Percentiles rank a stretch among this genome's conserved stretches.
These are phyloP conservation scores for Olyra latifolia DNA, from an alignment of 176 grass and related monocot genomes.

Conservation along the genomic window DNA sequence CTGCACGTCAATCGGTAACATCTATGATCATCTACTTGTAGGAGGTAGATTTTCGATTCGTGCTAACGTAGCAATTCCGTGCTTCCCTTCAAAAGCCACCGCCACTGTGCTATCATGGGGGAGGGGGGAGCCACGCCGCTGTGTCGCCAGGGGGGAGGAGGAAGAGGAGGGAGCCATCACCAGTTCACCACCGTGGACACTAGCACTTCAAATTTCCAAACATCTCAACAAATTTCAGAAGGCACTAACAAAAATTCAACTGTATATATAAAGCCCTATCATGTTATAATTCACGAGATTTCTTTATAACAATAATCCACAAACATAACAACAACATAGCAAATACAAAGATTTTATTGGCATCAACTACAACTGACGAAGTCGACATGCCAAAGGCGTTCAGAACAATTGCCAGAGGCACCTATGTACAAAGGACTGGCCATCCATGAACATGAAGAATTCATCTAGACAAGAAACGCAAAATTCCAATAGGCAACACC, in stretches of 20 bases:
- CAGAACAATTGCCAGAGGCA: slow-evolving; percentile 13
- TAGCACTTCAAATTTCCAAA: no score
- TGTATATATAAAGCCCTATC: background rate
- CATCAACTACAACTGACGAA: slow-evolving; percentile 22
- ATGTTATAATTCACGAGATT: background rate
- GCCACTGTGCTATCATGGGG: no score
- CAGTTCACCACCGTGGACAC: no score
- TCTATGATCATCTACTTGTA: no score
- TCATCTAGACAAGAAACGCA: slow-evolving; percentile 40
- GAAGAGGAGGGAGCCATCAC: no score
- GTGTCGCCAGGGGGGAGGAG: no score
- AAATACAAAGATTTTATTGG: slow-evolving; percentile 41
- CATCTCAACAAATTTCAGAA: background rate
- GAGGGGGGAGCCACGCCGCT: no score
- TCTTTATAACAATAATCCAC: slow-evolving; percentile 18
- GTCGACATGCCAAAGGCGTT: slow-evolving; percentile 19
- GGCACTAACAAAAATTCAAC: background rate
- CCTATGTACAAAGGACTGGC: slow-evolving; percentile 37
- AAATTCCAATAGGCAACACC: slow-evolving; percentile 31
- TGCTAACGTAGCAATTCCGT: no score
- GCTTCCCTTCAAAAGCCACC: no score
- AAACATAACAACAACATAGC: background rate
- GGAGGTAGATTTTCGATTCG: no score
- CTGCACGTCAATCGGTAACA: no score
- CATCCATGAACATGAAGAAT: slow-evolving; percentile 25